phyloP scores from a whole-genome alignment of 805 yeast species.

The Suhomyces emberorum region DNA sequence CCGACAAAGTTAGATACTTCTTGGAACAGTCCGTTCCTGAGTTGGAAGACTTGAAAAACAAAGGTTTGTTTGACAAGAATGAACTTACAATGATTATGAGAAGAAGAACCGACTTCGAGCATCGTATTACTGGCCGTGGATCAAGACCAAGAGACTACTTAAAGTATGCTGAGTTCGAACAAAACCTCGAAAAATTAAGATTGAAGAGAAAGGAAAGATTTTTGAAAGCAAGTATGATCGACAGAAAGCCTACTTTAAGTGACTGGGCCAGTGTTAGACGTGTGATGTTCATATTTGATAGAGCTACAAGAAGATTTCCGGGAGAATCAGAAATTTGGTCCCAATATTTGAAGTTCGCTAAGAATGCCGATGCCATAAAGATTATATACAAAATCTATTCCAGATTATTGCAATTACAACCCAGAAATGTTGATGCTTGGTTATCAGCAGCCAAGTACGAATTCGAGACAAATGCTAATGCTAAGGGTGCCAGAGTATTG shows the following conservation, averaged over 20 bases:
- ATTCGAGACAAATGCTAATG: slow-evolving; percentile 82
- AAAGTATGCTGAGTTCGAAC: slow-evolving; percentile 77
- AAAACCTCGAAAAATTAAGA: slow-evolving; percentile 73
- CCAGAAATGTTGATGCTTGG: slow-evolving; percentile 90
- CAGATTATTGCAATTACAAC: slow-evolving; percentile 77
- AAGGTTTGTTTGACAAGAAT: slow-evolving; percentile 75
- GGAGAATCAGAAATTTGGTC: slow-evolving; percentile 78
- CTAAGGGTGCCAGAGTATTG: slow-evolving; percentile 81
- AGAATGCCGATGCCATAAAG: slow-evolving; percentile 63
- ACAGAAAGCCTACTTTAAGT: slow-evolving; percentile 62
- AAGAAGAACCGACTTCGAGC: slow-evolving; percentile 93
- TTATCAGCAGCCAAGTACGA: slow-evolving; percentile 92
- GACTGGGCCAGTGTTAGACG: slow-evolving; percentile 88
- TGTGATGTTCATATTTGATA: slow-evolving; percentile 74
- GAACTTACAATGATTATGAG: slow-evolving; percentile 86
- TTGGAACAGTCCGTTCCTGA: slow-evolving; percentile 82
- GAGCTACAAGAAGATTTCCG: slow-evolving; percentile 80
- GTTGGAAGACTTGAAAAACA: slow-evolving; percentile 77
- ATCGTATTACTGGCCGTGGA: slow-evolving; percentile 80
- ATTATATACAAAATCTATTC: slow-evolving; percentile 75
- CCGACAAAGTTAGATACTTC: slow-evolving; percentile 48
- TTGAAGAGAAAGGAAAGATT: slow-evolving; percentile 66
- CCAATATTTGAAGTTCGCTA: slow-evolving; percentile 65
- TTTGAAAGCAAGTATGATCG: slow-evolving; percentile 51
- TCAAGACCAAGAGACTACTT: slow-evolving; percentile 73